Evolutionary conservation across 140 eudicot genomes (phyloP), one percentile per base, ranked within the genome.

Genomic region (Flaveria floridana): DNA sequence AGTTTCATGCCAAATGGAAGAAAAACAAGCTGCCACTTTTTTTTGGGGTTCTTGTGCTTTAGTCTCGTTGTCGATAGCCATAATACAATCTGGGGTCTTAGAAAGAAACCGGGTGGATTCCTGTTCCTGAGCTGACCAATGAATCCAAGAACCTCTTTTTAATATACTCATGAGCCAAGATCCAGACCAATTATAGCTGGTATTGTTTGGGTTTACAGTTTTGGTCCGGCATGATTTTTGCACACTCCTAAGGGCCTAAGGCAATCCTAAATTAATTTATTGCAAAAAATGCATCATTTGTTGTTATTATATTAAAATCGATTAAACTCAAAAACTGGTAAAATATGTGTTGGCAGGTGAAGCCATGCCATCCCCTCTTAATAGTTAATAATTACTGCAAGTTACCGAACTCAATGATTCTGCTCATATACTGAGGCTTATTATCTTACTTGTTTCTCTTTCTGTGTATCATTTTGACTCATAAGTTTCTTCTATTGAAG

Each of bases 401-500:
- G 65, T 58, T 58, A 21, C 65, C 4, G 3, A 56, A 18, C 14
- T 2, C 65, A 20, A 14, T 58, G n/a, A 58, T 58, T 58, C 7
- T 58, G 34, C 7, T 58, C 0, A 37, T 58, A 21, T 30, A 63
- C 69, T 28, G 14, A 15, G 47, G 47, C 23, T 63, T 15, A 61
- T 63, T 30, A 11, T 28, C 20, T n/a, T 71, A n/a, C 5, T 28
- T 51, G 30, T 52, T 53, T 71, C 44, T 56, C n/a, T 58, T 20
- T 72, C 7, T 65, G 26, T 15, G 57, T 50, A 53, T 63, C 51
- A 16, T 72, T 59, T 8, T 63, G 14, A 52, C 72, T 16, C 1
- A 9, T 10, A 14, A 42, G 7, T 73, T 67, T 67, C 68, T 73
- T 67, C 37, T 55, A 15, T 67, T 80, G 66, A 66, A 65, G 76